Base-by-base conservation (phyloP, 257 asterid genomes). In the Penstemon barbatus region DNA sequence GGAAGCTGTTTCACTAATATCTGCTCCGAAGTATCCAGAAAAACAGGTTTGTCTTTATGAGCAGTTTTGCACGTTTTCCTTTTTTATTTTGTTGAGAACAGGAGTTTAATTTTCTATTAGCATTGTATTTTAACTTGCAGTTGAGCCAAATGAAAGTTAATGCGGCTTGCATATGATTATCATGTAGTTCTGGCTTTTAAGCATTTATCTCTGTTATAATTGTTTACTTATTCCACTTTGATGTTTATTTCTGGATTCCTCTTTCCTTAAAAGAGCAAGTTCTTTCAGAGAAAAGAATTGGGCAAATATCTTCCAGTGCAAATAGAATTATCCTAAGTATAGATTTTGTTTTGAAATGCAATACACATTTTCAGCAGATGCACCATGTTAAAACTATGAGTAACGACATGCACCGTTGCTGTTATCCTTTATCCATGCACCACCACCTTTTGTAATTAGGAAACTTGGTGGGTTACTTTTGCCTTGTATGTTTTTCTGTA, bases 1-100 rank as follows among this genome's bases (percentile, higher is more conserved):
- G 99, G 99, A 95, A 81, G 98, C 99, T 57, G 98, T 95, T 76
- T 91, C 98, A 67, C 77, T 95, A 77, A 85, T 95, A 74, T 95
- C 99, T 65, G 99, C 98, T 71, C 99, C 99, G 19, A 95, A 91
- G 80, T 95, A 95, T 77, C 99, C 99, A 72, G 99, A 95, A 81
- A 95, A 95, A 80, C 99, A 95, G 99, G 99, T 91, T 77, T 38
- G 36, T 4, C 54, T 8, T 70, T 48, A 10, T 43, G 44, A 18
- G 43, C 65, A 70, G 7, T 42, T 45, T 46, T 50, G 58, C 68
- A 42, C 45, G 37, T 63, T 39, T 74, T 57, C 37, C 50, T 33
- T 11, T 72, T n/a, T 11, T 11, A 39, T 36, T 62, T 33, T 39
- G 49, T 69, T 40, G 5, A 53, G 57, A 45, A 38, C 45, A 5